Conservation (phyloP, 495 filamentous ascomycete species). For the Pyronema domesticum region DNA sequence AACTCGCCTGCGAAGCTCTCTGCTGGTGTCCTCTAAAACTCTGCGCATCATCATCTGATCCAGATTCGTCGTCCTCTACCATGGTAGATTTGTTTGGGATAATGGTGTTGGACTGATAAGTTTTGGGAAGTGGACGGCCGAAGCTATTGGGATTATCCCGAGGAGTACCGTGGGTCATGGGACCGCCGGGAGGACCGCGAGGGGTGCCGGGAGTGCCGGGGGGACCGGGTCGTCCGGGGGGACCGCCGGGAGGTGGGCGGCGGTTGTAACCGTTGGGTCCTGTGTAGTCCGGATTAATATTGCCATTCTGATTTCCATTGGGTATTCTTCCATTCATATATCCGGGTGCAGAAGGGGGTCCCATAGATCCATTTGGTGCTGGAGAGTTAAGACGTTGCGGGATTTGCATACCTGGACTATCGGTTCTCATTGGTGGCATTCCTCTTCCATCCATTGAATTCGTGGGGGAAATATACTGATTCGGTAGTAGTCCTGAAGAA, state of each 20-base stretch:
- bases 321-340: background rate
- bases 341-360: background rate
- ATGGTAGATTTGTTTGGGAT: slow-evolving; percentile 96
- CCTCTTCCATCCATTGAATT: slow-evolving; percentile 17
- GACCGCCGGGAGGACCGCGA: slow-evolving; percentile 28
- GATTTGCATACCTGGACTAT: slow-evolving; percentile 11
- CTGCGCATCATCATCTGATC: slow-evolving; percentile 38
- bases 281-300: slow-evolving; percentile 5
- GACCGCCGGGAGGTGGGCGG: slow-evolving; percentile 24
- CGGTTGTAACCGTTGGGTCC: slow-evolving; percentile 12
- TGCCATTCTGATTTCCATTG: slow-evolving; percentile 9
- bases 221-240: slow-evolving; percentile 21
- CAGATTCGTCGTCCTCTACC: slow-evolving; percentile 88
- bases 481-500: slow-evolving; percentile 32
- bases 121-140: slow-evolving; percentile 58
- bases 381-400: slow-evolving; percentile 12
- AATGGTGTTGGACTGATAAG: slow-evolving; percentile 89
- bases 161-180: slow-evolving; percentile 1
- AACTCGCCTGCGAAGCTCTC: slow-evolving; percentile 18
- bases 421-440: slow-evolving; percentile 11
- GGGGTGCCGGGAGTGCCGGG: slow-evolving; percentile 27
- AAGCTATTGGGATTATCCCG: slow-evolving; percentile 28
- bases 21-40: slow-evolving; percentile 40
- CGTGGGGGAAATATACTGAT: slow-evolving; percentile 42
- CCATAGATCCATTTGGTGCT: slow-evolving; percentile 5